Evolutionary conservation across 129 eudicot genomes (phyloP).

Genomic region (Silybum marianum): DNA sequence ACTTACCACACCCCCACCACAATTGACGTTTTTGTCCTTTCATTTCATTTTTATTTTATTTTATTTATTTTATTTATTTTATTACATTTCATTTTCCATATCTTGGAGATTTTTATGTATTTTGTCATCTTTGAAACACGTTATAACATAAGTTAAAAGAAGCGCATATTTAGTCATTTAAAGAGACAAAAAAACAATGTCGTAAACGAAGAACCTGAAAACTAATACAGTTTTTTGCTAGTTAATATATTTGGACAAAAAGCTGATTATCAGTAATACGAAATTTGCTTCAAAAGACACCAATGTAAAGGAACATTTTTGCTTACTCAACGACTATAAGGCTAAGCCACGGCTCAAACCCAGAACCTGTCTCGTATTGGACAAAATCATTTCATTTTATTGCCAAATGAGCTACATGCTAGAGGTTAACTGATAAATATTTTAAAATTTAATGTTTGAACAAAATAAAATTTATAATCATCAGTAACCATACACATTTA

Average conservation of each 20-base stretch:
- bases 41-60: conserved; percentile 14
- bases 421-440: too few relatives aligned
- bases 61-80: neutral
- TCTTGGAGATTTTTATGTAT: neutral
- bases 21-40: conserved; percentile 26
- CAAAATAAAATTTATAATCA: too few relatives aligned
- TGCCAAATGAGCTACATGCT: too few relatives aligned
- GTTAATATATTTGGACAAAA: too few relatives aligned
- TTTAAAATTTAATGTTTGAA: neutral
- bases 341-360: too few relatives aligned
- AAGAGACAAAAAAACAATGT: neutral
- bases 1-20: neutral
- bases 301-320: too few relatives aligned
- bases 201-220: neutral
- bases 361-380: too few relatives aligned
- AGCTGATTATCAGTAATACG: too few relatives aligned
- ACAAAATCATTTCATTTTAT: too few relatives aligned
- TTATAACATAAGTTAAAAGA: neutral
- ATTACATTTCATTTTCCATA: neutral
- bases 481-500: neutral
- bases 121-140: neutral
- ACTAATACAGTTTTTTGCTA: neutral
- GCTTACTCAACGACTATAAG: too few relatives aligned
- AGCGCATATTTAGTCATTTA: neutral
- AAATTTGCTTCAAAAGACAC: too few relatives aligned